Conservation (phyloP, 352 stramenopile genomes). For the Globisporangium emineosum region DNA sequence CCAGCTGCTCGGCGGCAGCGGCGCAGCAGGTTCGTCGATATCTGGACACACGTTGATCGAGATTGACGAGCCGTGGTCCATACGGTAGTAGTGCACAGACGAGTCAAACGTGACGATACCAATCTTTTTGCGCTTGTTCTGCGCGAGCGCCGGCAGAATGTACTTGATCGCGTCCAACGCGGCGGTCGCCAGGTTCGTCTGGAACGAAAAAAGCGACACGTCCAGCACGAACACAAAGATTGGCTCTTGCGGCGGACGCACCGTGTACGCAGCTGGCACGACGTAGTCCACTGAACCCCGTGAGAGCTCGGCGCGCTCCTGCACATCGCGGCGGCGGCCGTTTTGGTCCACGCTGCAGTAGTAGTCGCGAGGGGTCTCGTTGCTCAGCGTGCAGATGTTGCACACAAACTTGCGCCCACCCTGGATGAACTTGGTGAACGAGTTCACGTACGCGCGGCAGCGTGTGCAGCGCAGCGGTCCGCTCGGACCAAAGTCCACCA, state of each 20-base stretch:
- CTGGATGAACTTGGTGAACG: constrained; percentile 86
- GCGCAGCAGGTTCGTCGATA: constrained; percentile 74
- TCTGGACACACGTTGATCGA: constrained; percentile 77
- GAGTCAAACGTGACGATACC: constrained; percentile 88
- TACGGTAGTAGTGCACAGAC: constrained; percentile 83
- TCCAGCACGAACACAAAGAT: constrained; percentile 89
- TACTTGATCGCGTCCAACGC: constrained; percentile 78
- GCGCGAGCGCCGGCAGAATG: constrained; percentile 63
- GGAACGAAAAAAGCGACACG: constrained; percentile 82
- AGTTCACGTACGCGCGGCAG: constrained; percentile 87
- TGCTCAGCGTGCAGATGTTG: constrained; percentile 86
- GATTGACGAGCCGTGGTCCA: constrained; percentile 65
- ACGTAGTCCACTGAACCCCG: constrained; percentile 86
- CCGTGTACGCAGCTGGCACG: constrained; percentile 78
- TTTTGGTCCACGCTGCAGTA: constrained; percentile 88
- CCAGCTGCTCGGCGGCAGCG: constrained; percentile 72
- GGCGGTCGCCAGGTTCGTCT: constrained; percentile 59
- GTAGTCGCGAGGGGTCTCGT: constrained; percentile 84
- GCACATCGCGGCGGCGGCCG: constrained; percentile 72
- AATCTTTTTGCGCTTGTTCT: constrained; percentile 85
- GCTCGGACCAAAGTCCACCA: constrained; percentile 83
- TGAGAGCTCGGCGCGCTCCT: constrained; percentile 77
- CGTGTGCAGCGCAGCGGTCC: constrained; percentile 82
- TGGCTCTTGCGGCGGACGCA: constrained; percentile 75
- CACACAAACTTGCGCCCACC: constrained; percentile 84